Conservation (phyloP, 805 yeast genomes). For the Nakazawaea populi region DNA sequence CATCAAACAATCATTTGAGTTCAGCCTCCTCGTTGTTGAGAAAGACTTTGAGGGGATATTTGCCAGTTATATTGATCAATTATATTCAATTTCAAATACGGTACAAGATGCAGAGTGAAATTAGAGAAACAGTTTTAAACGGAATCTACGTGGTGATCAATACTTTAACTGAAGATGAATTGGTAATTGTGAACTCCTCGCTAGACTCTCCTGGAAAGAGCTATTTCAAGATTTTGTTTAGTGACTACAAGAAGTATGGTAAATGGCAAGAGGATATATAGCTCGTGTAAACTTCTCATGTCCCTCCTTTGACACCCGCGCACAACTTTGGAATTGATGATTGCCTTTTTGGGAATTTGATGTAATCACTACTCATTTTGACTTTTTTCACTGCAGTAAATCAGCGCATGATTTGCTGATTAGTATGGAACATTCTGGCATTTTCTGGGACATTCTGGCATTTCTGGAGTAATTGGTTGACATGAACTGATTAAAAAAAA, state of each 20-base stretch:
- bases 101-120: constrained; percentile 37
- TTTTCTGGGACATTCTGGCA: neutral
- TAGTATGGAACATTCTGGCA: neutral
- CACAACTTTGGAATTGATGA: no score
- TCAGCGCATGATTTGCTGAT: no score
- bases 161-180: constrained; percentile 60
- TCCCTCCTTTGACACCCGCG: neutral
- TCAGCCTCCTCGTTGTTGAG: constrained; percentile 53
- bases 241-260: constrained; percentile 70
- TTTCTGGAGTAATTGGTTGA: neutral
- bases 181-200: constrained; percentile 53
- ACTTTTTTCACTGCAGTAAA: no score
- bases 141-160: constrained; percentile 65
- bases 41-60: constrained; percentile 54
- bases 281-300: neutral
- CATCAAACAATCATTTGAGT: constrained; percentile 33
- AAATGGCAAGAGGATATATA: constrained; percentile 63
- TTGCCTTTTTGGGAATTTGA: no score
- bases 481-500: neutral
- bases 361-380: no score
- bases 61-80: constrained; percentile 52
- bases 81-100: constrained; percentile 51
- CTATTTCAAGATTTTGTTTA: constrained; percentile 60
- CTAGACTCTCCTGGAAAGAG: constrained; percentile 67
- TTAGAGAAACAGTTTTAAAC: constrained; percentile 42